phyloP scores from a whole-genome alignment of 78 protist genomes.

The slime mould (Dictyostelium discoideum) region DNA sequence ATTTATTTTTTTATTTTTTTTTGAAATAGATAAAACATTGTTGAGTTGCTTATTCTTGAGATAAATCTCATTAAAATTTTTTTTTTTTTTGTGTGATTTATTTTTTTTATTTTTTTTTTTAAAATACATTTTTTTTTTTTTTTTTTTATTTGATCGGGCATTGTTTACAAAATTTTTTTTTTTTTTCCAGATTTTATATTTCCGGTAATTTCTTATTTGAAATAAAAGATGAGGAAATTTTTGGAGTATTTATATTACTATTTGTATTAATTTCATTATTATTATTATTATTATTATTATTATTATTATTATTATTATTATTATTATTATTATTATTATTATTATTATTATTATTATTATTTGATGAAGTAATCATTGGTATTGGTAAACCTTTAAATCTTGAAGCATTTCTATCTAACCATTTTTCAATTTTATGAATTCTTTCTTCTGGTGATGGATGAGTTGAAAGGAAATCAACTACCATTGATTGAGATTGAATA shows the following conservation, averaged over 20 bases:
- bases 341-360: neutral
- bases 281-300: no score
- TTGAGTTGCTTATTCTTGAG: no score
- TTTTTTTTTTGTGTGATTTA: no score
- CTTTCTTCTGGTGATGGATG: constrained; percentile 34
- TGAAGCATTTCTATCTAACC: neutral
- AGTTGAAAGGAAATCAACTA: constrained; percentile 4
- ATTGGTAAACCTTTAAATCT: neutral
- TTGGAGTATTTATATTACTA: neutral
- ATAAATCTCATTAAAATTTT: no score
- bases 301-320: neutral
- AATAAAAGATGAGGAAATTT: neutral
- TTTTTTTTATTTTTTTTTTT: no score
- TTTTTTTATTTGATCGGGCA: no score
- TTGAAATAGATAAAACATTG: no score
- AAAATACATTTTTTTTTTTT: no score
- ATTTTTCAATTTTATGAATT: neutral
- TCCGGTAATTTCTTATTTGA: neutral
- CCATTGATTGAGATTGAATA: neutral
- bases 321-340: no score
- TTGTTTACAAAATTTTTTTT: no score
- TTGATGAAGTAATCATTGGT: neutral
- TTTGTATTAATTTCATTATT: no score
- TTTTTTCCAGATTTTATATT: neutral
- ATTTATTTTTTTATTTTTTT: no score